phyloP scores from a whole-genome alignment of 2,329 filamentous ascomycete genomes.

The Alternaria angustiovoidea region DNA sequence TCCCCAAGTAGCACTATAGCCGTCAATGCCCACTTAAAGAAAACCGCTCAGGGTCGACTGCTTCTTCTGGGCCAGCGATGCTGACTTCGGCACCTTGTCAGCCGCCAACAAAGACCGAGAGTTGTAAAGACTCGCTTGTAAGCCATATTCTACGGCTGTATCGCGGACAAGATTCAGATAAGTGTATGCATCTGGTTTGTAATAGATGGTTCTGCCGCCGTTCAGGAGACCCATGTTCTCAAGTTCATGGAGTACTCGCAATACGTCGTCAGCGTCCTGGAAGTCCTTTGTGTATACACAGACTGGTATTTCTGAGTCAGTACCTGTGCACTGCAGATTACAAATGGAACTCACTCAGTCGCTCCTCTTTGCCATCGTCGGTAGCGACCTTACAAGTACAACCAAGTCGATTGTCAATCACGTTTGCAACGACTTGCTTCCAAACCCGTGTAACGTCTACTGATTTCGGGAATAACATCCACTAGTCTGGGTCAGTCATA shows the following conservation, averaged over 20 bases:
- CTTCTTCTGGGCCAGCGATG: constrained; percentile 20
- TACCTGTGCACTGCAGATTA: neutral
- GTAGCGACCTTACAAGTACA: constrained; percentile 77
- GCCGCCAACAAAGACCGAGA: constrained; percentile 49
- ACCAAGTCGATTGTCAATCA: constrained; percentile 74
- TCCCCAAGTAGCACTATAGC: neutral
- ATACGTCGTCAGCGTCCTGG: constrained; percentile 71
- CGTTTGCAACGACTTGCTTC: constrained; percentile 71
- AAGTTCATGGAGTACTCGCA: constrained; percentile 70
- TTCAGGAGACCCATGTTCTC: constrained; percentile 68
- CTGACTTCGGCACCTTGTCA: constrained; percentile 14
- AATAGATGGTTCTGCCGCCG: constrained; percentile 68
- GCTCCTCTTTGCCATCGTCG: constrained; percentile 52
- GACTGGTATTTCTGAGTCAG: constrained; percentile 3
- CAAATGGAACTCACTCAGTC: constrained; percentile 61
- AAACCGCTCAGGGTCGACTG: constrained; percentile 12
- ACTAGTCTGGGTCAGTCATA: constrained; percentile 56
- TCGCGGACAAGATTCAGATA: constrained; percentile 52
- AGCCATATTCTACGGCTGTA: constrained; percentile 50
- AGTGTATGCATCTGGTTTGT: constrained; percentile 73
- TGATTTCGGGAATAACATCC: constrained; percentile 74
- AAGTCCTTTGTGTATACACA: constrained; percentile 84
- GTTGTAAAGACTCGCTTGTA: constrained; percentile 55
- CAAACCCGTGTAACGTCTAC: constrained; percentile 69
- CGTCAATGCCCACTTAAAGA: neutral